Conservation (phyloP, 495 filamentous ascomycete genomes). For the Penicilliopsis zonata region DNA sequence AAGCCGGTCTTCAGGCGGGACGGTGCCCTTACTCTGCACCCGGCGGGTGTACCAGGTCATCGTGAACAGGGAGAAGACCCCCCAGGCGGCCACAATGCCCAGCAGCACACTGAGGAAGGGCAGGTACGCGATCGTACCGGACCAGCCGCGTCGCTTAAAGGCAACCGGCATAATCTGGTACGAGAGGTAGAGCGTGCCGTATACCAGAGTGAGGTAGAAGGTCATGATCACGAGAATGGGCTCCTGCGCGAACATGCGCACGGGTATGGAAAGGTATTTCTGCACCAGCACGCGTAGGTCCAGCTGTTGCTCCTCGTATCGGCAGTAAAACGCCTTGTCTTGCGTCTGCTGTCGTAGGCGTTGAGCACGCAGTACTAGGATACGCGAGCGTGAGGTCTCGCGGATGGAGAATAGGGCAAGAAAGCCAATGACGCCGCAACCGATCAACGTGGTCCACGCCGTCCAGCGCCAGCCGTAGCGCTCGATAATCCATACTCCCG, state of each 20-base stretch:
- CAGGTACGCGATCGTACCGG: constrained; percentile 20
- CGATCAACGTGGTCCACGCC: constrained; percentile 20
- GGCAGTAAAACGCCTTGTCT: constrained; percentile 19
- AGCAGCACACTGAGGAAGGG: constrained; percentile 43
- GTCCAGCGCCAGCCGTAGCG: constrained; percentile 6
- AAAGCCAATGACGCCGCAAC: constrained; percentile 29
- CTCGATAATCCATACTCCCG: constrained; percentile 2
- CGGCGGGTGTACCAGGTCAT: constrained; percentile 14
- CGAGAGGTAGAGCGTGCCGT: constrained; percentile 41
- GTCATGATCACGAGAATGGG: constrained; percentile 39
- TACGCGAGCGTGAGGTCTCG: constrained; percentile 32
- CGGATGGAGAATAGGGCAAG: constrained; percentile 40
- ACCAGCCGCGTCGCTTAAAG: constrained; percentile 34
- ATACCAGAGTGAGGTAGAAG: constrained; percentile 30
- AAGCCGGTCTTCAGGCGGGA: constrained; percentile 38
- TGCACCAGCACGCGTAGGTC: constrained; percentile 21
- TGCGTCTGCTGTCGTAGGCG: constrained; percentile 33
- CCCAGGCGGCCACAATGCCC: constrained; percentile 18
- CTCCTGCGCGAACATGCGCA: constrained; percentile 37
- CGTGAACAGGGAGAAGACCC: constrained; percentile 10
- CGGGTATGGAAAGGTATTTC: constrained; percentile 39
- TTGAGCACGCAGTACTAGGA: constrained; percentile 32
- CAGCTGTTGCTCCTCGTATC: constrained; percentile 32
- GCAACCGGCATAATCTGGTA: constrained; percentile 40
- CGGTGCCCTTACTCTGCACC: constrained; percentile 4